A percentile compares a stretch with the other conserved stretches of the same genome.
These are phyloP conservation scores for Lophium mytilinum DNA, from an alignment of 495 filamentous ascomycete genomes.

Conservation along the genomic window DNA sequence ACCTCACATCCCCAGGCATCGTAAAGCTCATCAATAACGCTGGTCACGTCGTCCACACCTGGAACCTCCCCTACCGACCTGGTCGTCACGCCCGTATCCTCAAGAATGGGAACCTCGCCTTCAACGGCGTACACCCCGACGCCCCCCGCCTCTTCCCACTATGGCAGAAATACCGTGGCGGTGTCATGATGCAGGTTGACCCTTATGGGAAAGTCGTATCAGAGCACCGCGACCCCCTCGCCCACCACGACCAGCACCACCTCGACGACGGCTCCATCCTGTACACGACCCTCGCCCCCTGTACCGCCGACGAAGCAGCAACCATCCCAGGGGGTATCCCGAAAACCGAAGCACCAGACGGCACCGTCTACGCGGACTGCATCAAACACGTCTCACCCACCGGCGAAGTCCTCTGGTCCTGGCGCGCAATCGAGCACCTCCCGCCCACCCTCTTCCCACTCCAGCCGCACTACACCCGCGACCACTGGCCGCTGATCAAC, in stretches of 20 bases:
- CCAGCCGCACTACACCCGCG: conserved; percentile 38
- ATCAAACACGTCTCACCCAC: conserved; percentile 37
- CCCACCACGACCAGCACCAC: conserved; percentile 43
- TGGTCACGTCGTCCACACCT: conserved; percentile 39
- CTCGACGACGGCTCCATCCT: conserved; percentile 37
- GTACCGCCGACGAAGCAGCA: conserved; percentile 32
- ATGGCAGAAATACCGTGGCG: conserved; percentile 42
- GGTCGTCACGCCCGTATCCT: conserved; percentile 40
- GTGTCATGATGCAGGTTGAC: conserved; percentile 39
- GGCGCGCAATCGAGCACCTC: conserved; percentile 39
- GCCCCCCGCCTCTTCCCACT: conserved; percentile 38
- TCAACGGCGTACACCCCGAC: conserved; percentile 39
- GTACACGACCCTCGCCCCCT: conserved; percentile 39
- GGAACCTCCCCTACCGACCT: conserved; percentile 37
- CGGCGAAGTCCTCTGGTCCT: conserved; percentile 36
- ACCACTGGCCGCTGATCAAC: conserved; percentile 43
- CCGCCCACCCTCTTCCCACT: conserved; percentile 31
- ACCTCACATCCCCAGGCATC: conserved; percentile 35
- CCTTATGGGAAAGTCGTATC: conserved; percentile 32
- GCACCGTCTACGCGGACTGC: conserved; percentile 37
- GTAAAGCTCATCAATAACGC: conserved; percentile 38
- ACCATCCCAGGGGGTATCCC: conserved; percentile 37
- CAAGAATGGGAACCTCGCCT: conserved; percentile 38
- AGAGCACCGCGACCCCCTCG: conserved; percentile 37
- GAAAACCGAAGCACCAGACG: conserved; percentile 34